A percentile compares a stretch with the other conserved stretches of the same genome.
Conservation (phyloP, 805 yeast species). For the Maudiozyma barnettii region DNA sequence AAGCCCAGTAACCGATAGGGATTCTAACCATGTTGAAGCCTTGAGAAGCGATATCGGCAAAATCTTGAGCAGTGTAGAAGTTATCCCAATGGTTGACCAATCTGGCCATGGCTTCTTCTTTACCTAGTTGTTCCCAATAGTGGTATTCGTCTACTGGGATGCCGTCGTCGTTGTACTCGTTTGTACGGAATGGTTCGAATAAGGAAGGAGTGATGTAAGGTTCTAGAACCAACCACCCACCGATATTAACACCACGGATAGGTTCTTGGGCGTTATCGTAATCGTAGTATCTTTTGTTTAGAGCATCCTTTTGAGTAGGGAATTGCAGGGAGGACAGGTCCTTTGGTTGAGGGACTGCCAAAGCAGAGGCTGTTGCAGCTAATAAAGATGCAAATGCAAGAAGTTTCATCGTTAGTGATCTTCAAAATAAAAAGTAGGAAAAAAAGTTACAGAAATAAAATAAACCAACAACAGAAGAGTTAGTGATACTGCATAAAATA, state of each 20-base stretch:
- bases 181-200: slow-evolving; percentile 42
- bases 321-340: slow-evolving; percentile 11
- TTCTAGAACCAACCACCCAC: slow-evolving; percentile 87
- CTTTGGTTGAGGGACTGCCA: slow-evolving; percentile 14
- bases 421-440: no score
- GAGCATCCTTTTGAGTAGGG: slow-evolving; percentile 10
- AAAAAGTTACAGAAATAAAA: no score
- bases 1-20: slow-evolving; percentile 96
- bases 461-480: no score
- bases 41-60: slow-evolving; percentile 42
- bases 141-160: slow-evolving; percentile 82
- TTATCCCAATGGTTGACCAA: slow-evolving; percentile 67
- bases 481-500: no score
- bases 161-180: slow-evolving; percentile 27
- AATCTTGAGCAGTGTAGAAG: slow-evolving; percentile 68
- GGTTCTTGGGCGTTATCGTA: slow-evolving; percentile 9
- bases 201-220: slow-evolving; percentile 78
- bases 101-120: slow-evolving; percentile 41
- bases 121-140: slow-evolving; percentile 51
- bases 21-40: slow-evolving; percentile 83
- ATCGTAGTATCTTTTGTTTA: slow-evolving; percentile 16
- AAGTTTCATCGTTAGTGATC: neutral
- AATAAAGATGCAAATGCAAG: neutral
- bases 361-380: neutral
- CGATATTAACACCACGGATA: slow-evolving; percentile 61